A percentile compares a stretch with the other conserved stretches of the same genome.
phyloP scores from a whole-genome alignment of 1,284 basidiomycete species.

The Ustilago lituana region DNA sequence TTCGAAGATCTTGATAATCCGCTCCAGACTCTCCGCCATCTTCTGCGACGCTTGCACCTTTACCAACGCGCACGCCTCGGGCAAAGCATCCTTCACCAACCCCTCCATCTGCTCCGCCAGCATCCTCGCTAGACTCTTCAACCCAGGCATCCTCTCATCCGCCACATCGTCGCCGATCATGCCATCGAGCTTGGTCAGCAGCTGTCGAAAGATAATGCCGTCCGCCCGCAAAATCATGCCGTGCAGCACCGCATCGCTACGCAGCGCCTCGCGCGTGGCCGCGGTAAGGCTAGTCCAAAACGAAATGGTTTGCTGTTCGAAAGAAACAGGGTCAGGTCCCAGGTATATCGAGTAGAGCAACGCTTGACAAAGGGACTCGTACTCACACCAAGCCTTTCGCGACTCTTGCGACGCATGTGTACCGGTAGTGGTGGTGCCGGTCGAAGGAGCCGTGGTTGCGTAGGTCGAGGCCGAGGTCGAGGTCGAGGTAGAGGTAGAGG shows the following conservation, averaged over 20 bases:
- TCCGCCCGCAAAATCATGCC: slow-evolving; percentile 24
- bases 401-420: slow-evolving; percentile 11
- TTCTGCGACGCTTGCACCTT: slow-evolving; percentile 27
- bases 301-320: slow-evolving; percentile 31
- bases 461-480: slow-evolving; percentile 6
- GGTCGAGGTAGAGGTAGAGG: background rate
- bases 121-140: slow-evolving; percentile 12
- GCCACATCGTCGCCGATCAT: slow-evolving; percentile 34
- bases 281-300: slow-evolving; percentile 31
- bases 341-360: slow-evolving; percentile 23
- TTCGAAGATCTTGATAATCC: slow-evolving; percentile 25
- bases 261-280: slow-evolving; percentile 12
- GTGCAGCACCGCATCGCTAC: slow-evolving; percentile 13
- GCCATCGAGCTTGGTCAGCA: slow-evolving; percentile 22
- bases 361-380: slow-evolving; percentile 33
- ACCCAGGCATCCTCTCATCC: slow-evolving; percentile 10
- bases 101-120: slow-evolving; percentile 11
- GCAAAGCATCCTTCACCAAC: slow-evolving; percentile 13
- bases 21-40: slow-evolving; percentile 19
- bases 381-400: slow-evolving; percentile 46
- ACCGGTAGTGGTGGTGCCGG: slow-evolving; percentile 1
- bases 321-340: slow-evolving; percentile 31
- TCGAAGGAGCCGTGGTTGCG: too few species aligned
- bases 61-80: slow-evolving; percentile 1
- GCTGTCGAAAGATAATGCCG: slow-evolving; percentile 28